Conservation (phyloP, 257 asterid species). For the Solanum gracilifrons region DNA sequence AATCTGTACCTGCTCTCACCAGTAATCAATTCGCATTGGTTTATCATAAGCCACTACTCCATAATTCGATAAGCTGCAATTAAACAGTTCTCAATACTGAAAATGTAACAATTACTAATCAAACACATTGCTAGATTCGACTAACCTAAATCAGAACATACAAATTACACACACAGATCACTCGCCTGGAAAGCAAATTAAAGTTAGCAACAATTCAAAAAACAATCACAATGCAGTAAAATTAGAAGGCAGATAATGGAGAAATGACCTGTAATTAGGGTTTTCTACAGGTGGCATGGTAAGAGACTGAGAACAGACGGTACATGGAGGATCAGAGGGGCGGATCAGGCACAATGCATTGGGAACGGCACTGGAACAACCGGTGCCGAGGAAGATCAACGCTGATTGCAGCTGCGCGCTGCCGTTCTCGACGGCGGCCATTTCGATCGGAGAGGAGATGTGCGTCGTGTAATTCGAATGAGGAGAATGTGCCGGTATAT, state of each 20-base stretch:
- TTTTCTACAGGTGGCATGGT: conserved; percentile 61
- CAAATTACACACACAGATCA: not conserved
- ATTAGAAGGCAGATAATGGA: not conserved
- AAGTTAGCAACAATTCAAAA: not conserved
- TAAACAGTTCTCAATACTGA: not conserved
- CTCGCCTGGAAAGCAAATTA: not conserved
- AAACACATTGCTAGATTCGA: not conserved
- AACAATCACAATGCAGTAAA: not conserved
- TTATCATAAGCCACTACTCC: not conserved
- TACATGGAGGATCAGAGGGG: conserved; percentile 85
- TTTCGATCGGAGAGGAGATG: not conserved
- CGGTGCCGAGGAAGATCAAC: conserved; percentile 83
- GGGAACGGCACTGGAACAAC: conserved; percentile 94
- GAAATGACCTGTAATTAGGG: conserved; percentile 76
- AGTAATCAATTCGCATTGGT: not conserved
- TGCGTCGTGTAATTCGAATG: not conserved
- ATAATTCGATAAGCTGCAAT: not conserved
- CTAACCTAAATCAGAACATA: not conserved
- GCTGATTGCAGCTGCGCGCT: conserved; percentile 40
- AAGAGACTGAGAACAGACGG: conserved; percentile 58
- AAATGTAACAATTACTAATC: not conserved
- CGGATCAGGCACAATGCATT: conserved; percentile 74
- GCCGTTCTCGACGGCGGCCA: conserved; percentile 37
- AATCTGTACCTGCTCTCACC: not conserved
- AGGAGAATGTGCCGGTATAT: not conserved